Evolutionary conservation across 2,329 filamentous ascomycete species (phyloP).

Genomic region (Ustilaginoidea virens): DNA sequence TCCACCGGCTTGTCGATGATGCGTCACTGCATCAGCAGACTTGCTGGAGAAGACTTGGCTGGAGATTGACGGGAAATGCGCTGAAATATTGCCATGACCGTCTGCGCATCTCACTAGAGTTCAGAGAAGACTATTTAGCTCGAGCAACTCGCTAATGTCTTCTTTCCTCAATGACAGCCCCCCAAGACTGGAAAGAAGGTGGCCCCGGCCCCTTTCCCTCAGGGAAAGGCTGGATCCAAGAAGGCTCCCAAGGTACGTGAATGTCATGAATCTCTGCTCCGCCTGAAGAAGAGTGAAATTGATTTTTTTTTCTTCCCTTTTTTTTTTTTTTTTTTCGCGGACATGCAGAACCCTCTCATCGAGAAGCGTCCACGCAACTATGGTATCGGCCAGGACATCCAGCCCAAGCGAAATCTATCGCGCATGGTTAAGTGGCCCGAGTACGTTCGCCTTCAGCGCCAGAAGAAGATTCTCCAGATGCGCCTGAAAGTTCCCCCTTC

Average conservation of each 20-base stretch:
- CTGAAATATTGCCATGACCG: constrained; percentile 37
- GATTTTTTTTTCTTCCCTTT: no score
- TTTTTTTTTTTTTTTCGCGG: no score
- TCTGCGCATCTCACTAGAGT: constrained; percentile 65
- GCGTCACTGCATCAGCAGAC: constrained; percentile 3
- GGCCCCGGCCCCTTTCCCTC: constrained; percentile 90
- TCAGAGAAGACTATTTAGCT: constrained; percentile 68
- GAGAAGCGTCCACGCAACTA: constrained; percentile 97
- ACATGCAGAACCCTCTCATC: constrained; percentile 89
- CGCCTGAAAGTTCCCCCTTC: constrained; percentile 97
- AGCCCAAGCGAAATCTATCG: constrained; percentile 86
- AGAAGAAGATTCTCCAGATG: constrained; percentile 90
- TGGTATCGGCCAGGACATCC: constrained; percentile 97
- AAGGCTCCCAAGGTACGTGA: constrained; percentile 86
- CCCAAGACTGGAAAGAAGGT: constrained; percentile 97
- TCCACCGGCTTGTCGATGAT: constrained; percentile 16
- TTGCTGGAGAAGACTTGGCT: constrained; percentile 47
- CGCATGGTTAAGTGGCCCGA: constrained; percentile 99
- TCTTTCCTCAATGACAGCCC: constrained; percentile 99
- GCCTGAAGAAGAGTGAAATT: no score
- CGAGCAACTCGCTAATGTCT: constrained; percentile 84
- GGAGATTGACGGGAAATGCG: constrained; percentile 33
- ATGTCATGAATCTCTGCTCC: no score
- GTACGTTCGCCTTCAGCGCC: constrained; percentile 95
- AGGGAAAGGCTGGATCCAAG: constrained; percentile 82